Evolutionary conservation across 805 yeast species (phyloP).

Genomic region (Nakazawaea laoshanensis): DNA sequence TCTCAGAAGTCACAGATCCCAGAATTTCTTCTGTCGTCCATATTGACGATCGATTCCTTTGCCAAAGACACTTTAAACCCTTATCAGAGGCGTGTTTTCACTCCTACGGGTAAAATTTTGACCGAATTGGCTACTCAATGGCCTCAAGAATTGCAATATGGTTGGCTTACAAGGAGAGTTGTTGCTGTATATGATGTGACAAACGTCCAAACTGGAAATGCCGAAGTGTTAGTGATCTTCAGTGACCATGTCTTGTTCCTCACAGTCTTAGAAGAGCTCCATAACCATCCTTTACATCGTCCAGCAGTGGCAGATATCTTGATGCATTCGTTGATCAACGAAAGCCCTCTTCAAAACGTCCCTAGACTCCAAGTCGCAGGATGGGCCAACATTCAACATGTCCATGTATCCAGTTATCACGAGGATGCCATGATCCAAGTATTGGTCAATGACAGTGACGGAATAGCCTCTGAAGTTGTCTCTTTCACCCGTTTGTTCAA

Average conservation of each 20-base stretch:
- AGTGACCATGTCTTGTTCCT: constrained; percentile 72
- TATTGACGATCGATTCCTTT: constrained; percentile 72
- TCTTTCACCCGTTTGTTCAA: background rate
- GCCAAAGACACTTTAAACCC: constrained; percentile 47
- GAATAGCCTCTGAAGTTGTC: background rate
- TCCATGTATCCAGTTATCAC: constrained; percentile 39
- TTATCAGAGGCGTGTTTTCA: constrained; percentile 62
- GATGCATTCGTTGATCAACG: constrained; percentile 87
- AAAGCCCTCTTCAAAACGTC: constrained; percentile 60
- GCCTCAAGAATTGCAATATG: constrained; percentile 83
- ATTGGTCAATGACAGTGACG: constrained; percentile 14
- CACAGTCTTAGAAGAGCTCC: constrained; percentile 37
- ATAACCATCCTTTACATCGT: constrained; percentile 20
- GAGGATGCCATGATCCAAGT: constrained; percentile 19
- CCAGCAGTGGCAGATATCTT: constrained; percentile 71
- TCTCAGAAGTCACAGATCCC: constrained; percentile 21
- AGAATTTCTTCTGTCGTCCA: constrained; percentile 41
- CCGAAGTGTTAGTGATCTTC: constrained; percentile 64
- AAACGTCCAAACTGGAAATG: constrained; percentile 19
- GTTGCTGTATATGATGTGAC: constrained; percentile 56
- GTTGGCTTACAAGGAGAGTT: constrained; percentile 82
- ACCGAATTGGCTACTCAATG: constrained; percentile 79
- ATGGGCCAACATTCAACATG: constrained; percentile 57
- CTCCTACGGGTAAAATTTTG: constrained; percentile 84
- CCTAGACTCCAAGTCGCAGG: constrained; percentile 63